A percentile compares a stretch with the other conserved stretches of the same genome.
Conservation (phyloP, 345 rosid genomes). For the Syzygium grande region DNA sequence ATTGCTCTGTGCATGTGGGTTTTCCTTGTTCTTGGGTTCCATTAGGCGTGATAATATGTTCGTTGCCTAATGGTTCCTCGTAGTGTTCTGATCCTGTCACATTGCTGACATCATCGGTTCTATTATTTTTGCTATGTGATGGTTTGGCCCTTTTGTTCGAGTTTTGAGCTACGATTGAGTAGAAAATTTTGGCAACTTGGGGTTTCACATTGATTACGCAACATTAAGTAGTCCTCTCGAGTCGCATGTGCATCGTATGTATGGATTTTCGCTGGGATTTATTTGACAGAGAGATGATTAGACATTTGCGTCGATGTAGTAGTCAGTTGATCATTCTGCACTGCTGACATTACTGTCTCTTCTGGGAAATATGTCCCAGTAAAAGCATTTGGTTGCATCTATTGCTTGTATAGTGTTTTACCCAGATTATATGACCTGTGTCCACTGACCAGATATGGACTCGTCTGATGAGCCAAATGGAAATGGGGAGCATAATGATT, state of each 20-base stretch:
- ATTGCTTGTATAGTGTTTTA: neutral
- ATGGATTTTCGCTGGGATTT: neutral
- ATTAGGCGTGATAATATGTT: neutral
- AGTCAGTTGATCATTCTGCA: neutral
- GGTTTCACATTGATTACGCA: neutral
- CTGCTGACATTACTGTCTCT: neutral
- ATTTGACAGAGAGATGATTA: neutral
- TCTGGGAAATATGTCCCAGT: neutral
- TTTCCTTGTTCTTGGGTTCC: neutral
- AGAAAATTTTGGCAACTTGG: neutral
- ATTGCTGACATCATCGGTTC: neutral
- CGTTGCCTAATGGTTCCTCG: neutral
- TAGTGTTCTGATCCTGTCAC: neutral
- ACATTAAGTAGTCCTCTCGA: neutral
- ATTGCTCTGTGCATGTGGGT: neutral
- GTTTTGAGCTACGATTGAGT: neutral
- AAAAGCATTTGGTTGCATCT: neutral
- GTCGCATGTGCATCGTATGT: neutral
- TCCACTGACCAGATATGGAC: conserved; percentile 1
- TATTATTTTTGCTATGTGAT: neutral
- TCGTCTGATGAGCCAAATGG: conserved; percentile 1
- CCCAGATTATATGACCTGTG: neutral
- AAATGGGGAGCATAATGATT: conserved; percentile 1
- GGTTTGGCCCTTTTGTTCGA: neutral
- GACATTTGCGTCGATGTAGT: neutral